Conservation (phyloP, 257 asterid species). For the Gentiana macrophylla region DNA sequence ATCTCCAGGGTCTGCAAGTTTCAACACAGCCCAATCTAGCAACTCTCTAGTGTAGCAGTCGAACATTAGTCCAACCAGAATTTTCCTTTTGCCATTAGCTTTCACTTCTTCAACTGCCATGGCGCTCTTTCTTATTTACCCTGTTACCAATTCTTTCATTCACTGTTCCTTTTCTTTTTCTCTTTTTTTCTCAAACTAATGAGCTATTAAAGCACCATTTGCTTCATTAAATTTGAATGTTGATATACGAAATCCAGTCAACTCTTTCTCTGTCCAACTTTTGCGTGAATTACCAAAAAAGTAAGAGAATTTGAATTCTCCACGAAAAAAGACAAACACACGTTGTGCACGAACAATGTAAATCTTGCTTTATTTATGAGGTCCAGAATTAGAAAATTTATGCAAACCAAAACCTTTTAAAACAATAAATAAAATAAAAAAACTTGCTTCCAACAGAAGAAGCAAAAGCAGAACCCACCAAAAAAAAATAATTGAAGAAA, state of each 20-base stretch:
- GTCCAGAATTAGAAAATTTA: constrained; percentile 17
- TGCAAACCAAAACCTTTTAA: constrained; percentile 36
- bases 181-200: neutral
- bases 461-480: constrained; percentile 19
- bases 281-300: too few species aligned
- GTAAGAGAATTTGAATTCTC: constrained; percentile 22
- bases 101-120: constrained; percentile 42
- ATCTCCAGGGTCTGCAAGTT: constrained; percentile 79
- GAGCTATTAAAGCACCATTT: too few species aligned
- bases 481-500: constrained; percentile 3
- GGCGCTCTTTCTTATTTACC: constrained; percentile 9
- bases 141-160: constrained; percentile 6
- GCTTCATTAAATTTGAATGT: too few species aligned
- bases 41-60: constrained; percentile 59
- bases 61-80: constrained; percentile 69
- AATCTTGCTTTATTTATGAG: constrained; percentile 3
- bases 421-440: constrained; percentile 13
- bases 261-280: too few species aligned
- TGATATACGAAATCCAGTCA: too few species aligned
- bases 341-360: constrained; percentile 9
- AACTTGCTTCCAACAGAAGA: constrained; percentile 14
- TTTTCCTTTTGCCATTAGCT: constrained; percentile 35
- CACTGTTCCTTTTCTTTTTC: too few species aligned
- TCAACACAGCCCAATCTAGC: constrained; percentile 81
- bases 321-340: constrained; percentile 24